These are phyloP conservation scores for Dryadomyces quercus-mongolicae DNA, from an alignment of 2,329 filamentous ascomycete genomes.

Conservation along the genomic window DNA sequence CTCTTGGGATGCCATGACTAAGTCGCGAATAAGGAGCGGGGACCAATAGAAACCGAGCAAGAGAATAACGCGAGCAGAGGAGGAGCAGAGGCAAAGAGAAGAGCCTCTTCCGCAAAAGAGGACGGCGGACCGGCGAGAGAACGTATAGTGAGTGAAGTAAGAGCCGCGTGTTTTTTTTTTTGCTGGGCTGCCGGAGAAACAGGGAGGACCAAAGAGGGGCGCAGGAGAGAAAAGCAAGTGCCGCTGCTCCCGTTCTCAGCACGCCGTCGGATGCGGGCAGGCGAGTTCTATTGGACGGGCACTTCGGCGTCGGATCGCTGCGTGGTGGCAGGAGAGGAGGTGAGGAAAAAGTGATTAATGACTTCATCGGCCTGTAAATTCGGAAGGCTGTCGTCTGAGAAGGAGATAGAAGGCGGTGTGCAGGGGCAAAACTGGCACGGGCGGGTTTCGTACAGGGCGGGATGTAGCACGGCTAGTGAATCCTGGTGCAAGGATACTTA, in stretches of 20 bases:
- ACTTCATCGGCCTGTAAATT: neutral
- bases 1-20: slow-evolving; percentile 13
- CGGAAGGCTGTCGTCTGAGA: neutral
- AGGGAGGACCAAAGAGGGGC: no score
- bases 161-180: neutral
- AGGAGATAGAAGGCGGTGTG: neutral
- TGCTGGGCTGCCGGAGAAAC: neutral
- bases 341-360: neutral
- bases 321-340: neutral
- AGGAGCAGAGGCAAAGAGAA: no score
- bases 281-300: neutral
- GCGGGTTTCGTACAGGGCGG: neutral
- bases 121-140: neutral
- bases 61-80: neutral
- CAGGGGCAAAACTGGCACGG: neutral
- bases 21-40: neutral
- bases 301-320: neutral
- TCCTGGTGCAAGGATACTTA: neutral
- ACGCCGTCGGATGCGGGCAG: neutral
- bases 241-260: neutral
- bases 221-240: no score
- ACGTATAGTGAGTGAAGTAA: neutral
- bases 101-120: neutral
- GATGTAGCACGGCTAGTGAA: neutral
- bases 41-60: neutral